Evolutionary conservation across 169 alveolate genomes (phyloP), one percentile per base, ranked within the genome.

Genomic region (Plasmodium coatneyi): DNA sequence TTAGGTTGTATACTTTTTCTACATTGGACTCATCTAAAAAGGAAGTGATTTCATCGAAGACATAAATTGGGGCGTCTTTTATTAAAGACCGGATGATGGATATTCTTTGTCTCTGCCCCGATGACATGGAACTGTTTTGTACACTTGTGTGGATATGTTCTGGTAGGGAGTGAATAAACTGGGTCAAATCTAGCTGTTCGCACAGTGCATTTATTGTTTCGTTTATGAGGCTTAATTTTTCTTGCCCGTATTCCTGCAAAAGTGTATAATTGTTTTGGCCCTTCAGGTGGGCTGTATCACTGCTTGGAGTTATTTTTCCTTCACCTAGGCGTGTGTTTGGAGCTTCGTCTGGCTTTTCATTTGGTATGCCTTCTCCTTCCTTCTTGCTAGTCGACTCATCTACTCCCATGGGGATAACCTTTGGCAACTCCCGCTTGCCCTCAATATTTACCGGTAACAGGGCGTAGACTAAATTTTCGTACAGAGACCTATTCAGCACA

Each of bases 41-140:
- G 1, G 93, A 87, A 9, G 86, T 87, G 32, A 87, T 87, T 87
- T 87, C 93, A 87, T 87, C 93, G 32, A 87, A 87, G 1, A 87
- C 46, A 34, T 87, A 87, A 34, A 87, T 87, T 14, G 89, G 87
- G 3, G 89, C 78, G 46, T 87, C 81, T 60, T 87, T 87, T 74
- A 87, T 87, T 16, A 87, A 71, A 7, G 93, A 87, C 2, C 93
- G 86, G n/a, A 87, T 87, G 30, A 87, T 52, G 2, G 93, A 87
- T 78, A 87, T 54, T 87, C 93, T 87, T 34, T 87, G 93, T 79
- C 81, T 87, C 70, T 87, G 93, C 7, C 93, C 93, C 0, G 93
- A 87, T 12, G 93, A 87, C 89, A 87, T 87, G n/a, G 43, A 3
- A 60, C 49, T 79, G 46, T 87, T 56, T 12, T 76, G 86, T 70